Evolutionary conservation across 2,329 filamentous ascomycete genomes (phyloP).

Genomic region (Dothistroma pini): DNA sequence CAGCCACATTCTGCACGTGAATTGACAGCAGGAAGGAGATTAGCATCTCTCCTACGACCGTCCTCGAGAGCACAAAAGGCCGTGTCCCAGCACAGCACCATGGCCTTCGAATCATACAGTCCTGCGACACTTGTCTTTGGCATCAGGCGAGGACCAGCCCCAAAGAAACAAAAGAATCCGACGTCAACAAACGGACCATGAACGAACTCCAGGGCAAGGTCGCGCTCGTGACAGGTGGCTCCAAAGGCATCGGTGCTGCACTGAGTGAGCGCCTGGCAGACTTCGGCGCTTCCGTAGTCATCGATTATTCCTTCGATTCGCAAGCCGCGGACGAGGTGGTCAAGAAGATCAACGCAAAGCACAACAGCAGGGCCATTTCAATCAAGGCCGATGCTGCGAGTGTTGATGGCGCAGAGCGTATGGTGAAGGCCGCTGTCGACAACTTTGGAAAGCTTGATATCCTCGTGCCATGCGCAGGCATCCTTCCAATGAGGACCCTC

Average conservation of each 20-base stretch:
- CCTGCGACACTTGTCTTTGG: neutral
- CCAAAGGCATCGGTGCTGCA: slow-evolving; percentile 15
- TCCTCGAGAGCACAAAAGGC: neutral
- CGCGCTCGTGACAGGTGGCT: slow-evolving; percentile 16
- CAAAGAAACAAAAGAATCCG: too few species aligned
- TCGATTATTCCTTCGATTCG: slow-evolving; percentile 57
- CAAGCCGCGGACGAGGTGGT: slow-evolving; percentile 55
- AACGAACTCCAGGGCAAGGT: slow-evolving; percentile 15
- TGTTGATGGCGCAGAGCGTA: slow-evolving; percentile 44
- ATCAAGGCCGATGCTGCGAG: slow-evolving; percentile 55
- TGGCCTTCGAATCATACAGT: neutral
- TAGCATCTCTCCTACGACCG: neutral
- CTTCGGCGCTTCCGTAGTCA: slow-evolving; percentile 44
- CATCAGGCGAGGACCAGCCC: neutral
- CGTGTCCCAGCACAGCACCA: neutral
- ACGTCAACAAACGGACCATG: neutral
- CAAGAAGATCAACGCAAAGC: slow-evolving; percentile 35
- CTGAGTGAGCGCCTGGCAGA: slow-evolving; percentile 29
- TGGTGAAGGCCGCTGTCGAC: slow-evolving; percentile 49
- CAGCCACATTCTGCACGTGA: neutral
- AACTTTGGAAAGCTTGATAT: slow-evolving; percentile 58
- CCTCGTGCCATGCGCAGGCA: slow-evolving; percentile 55
- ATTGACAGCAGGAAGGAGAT: neutral
- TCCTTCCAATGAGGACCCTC: slow-evolving; percentile 52
- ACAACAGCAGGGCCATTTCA: slow-evolving; percentile 39